Evolutionary conservation across 768 basidiomycete species (phyloP).

Genomic region (Russula ochroleuca): DNA sequence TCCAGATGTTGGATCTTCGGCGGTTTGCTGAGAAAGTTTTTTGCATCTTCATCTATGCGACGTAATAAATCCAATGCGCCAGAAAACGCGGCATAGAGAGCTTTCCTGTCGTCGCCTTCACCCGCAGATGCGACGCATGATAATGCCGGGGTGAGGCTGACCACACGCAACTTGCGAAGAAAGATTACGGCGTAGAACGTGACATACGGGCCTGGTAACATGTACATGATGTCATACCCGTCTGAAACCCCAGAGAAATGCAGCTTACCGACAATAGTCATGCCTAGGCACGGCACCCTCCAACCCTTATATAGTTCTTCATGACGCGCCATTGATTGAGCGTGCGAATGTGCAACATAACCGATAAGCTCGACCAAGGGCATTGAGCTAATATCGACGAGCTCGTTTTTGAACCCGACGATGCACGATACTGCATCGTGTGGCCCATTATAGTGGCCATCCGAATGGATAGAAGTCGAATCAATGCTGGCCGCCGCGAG

Average conservation of each 20-base stretch:
- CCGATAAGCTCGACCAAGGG: background rate
- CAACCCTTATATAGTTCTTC: background rate
- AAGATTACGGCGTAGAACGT: background rate
- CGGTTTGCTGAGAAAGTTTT: too few species aligned
- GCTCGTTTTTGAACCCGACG: background rate
- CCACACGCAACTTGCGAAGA: background rate
- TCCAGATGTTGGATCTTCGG: too few species aligned
- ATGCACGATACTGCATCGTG: background rate
- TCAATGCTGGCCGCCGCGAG: background rate
- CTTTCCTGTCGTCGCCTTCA: too few species aligned
- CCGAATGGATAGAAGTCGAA: too few species aligned
- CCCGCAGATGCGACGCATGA: background rate
- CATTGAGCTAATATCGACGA: background rate
- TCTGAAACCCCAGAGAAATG: background rate
- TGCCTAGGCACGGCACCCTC: constrained; percentile 7
- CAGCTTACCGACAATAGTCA: background rate
- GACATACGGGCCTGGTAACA: background rate
- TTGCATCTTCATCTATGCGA: too few species aligned
- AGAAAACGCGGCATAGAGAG: background rate
- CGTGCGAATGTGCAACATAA: background rate
- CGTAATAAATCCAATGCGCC: background rate
- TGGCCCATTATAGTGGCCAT: background rate
- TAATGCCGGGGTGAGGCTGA: background rate
- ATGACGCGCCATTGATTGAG: background rate
- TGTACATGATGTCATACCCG: background rate